Conservation (phyloP, 148 eudicot genomes). For the Heliosperma pusillum region DNA sequence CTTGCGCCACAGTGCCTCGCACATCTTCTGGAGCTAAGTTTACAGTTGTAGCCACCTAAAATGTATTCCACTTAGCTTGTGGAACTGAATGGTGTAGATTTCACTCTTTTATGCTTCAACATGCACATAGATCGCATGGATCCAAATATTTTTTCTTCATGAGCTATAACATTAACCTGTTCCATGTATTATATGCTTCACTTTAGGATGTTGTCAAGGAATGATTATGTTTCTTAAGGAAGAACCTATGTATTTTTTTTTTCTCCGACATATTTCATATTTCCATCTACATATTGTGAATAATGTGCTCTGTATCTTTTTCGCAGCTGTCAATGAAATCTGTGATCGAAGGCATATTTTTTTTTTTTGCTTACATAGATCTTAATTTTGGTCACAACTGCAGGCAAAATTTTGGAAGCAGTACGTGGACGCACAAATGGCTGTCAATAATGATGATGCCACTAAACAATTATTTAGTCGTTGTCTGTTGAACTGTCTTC, state of each 20-base stretch:
- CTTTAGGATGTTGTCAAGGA: background rate
- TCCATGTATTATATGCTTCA: background rate
- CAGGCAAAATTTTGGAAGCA: slow-evolving; percentile 99
- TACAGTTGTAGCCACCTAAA: background rate
- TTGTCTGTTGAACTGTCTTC: slow-evolving; percentile 81
- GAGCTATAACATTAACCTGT: background rate
- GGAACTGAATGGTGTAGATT: background rate
- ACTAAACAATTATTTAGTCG: slow-evolving; percentile 90
- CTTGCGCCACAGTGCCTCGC: too few species aligned
- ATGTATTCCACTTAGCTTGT: background rate
- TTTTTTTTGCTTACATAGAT: background rate
- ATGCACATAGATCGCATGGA: background rate
- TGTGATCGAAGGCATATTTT: background rate
- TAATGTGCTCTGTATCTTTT: too few species aligned
- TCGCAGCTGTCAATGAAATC: too few species aligned
- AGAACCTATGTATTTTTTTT: background rate
- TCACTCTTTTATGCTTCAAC: background rate
- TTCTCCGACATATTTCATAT: background rate
- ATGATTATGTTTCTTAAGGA: background rate
- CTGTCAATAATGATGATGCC: slow-evolving; percentile 84
- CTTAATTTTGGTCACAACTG: background rate
- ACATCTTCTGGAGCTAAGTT: too few species aligned
- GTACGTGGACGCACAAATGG: slow-evolving; percentile 96
- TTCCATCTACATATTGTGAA: background rate
- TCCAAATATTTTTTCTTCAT: background rate